Conservation (phyloP, 768 basidiomycete species). For the Pholiota molesta region DNA sequence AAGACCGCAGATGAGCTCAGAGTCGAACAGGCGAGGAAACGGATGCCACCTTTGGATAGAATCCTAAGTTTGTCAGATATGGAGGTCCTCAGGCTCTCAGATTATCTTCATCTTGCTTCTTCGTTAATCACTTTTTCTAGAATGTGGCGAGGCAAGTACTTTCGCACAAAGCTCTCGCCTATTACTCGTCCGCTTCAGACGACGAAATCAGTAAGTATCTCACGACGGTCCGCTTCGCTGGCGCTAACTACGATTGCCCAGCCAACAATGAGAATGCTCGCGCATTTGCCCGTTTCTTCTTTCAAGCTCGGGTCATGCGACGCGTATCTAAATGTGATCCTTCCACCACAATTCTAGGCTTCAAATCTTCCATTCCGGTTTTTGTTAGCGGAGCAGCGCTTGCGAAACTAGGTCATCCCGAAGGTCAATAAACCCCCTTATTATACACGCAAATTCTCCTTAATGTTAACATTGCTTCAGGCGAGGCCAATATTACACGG, state of each 20-base stretch:
- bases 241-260: constrained; percentile 29
- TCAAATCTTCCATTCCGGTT: constrained; percentile 71
- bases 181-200: constrained; percentile 87
- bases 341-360: constrained; percentile 76
- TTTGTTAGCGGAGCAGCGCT: constrained; percentile 85
- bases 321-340: constrained; percentile 65
- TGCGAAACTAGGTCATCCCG: constrained; percentile 85
- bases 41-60: constrained; percentile 65
- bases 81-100: constrained; percentile 62
- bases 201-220: constrained; percentile 70
- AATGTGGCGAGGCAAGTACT: constrained; percentile 73
- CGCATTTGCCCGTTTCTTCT: constrained; percentile 87
- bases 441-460: background rate
- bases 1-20: constrained; percentile 74
- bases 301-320: constrained; percentile 81
- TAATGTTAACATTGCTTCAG: constrained; percentile 33
- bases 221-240: constrained; percentile 10
- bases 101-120: constrained; percentile 4
- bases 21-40: constrained; percentile 59
- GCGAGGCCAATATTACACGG: constrained; percentile 81
- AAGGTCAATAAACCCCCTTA: constrained; percentile 38
- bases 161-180: constrained; percentile 75
- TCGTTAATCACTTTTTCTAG: constrained; percentile 37
- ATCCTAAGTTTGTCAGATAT: constrained; percentile 82
- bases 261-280: constrained; percentile 70